Conservation (phyloP, 2,329 filamentous ascomycete genomes). For the Whalleya microplaca region DNA sequence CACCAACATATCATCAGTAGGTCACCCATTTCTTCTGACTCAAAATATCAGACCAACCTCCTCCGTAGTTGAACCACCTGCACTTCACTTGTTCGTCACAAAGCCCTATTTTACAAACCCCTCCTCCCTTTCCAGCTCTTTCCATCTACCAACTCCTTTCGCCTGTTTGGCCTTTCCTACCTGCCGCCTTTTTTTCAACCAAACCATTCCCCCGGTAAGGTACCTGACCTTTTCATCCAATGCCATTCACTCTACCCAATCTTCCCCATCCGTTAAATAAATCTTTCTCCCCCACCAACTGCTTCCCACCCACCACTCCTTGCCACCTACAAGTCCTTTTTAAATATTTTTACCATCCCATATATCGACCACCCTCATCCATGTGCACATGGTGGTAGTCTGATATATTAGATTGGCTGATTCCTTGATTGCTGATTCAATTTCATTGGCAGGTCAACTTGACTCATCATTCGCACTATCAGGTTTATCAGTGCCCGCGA, state of each 20-base stretch:
- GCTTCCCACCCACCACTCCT: neutral
- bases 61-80: neutral
- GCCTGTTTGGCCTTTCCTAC: neutral
- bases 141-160: no score
- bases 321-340: neutral
- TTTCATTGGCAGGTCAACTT: neutral
- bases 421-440: no score
- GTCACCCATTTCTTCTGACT: neutral
- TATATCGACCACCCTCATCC: neutral
- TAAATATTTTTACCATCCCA: neutral
- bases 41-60: neutral
- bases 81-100: neutral
- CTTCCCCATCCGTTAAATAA: no score
- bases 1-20: neutral
- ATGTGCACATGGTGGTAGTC: neutral
- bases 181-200: neutral
- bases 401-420: no score
- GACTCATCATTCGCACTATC: neutral
- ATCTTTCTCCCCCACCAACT: no score
- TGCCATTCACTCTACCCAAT: no score
- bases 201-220: no score
- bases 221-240: no score
- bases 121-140: no score
- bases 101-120: no score
- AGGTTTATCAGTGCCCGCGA: neutral